Evolutionary conservation across 192 early-diverging fungal genomes (phyloP).

Genomic region (Oehlia diaphana): DNA sequence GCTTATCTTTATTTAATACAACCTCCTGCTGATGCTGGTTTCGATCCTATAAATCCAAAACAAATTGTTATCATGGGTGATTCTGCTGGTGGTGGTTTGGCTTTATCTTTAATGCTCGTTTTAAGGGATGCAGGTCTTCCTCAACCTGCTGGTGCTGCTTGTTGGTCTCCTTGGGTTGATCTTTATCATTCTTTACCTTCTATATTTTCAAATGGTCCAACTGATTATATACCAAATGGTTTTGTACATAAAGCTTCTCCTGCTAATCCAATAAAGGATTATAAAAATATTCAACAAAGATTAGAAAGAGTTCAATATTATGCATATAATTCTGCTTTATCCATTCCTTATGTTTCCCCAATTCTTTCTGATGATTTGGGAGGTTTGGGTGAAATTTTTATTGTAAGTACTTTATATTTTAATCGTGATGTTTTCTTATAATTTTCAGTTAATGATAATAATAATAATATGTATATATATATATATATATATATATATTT

Average conservation of each 20-base stretch:
- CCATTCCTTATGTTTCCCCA: constrained; percentile 47
- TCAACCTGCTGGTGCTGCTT: constrained; percentile 55
- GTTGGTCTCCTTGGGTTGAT: constrained; percentile 68
- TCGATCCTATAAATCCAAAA: constrained; percentile 49
- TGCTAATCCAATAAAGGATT: constrained; percentile 25
- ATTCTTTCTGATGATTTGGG: constrained; percentile 38
- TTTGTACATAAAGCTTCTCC: constrained; percentile 43
- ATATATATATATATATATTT: too few species aligned
- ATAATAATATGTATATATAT: too few species aligned
- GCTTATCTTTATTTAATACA: constrained; percentile 70
- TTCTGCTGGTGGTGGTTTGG: constrained; percentile 68
- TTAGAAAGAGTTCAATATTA: constrained; percentile 36
- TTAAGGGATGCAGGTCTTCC: constrained; percentile 59
- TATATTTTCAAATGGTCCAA: constrained; percentile 32
- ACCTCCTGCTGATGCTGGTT: constrained; percentile 47
- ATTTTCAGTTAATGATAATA: too few species aligned
- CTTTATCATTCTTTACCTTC: constrained; percentile 55
- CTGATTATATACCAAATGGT: constrained; percentile 53
- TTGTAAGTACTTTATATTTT: constrained; percentile 36
- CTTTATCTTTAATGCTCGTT: constrained; percentile 54
- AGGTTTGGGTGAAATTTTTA: constrained; percentile 43
- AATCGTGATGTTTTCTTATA: too few species aligned
- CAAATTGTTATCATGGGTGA: constrained; percentile 71
- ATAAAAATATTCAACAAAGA: background rate
- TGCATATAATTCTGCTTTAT: constrained; percentile 39